Evolutionary conservation across 2,329 filamentous ascomycete genomes (phyloP).

Genomic region (Diplodia intermedia): DNA sequence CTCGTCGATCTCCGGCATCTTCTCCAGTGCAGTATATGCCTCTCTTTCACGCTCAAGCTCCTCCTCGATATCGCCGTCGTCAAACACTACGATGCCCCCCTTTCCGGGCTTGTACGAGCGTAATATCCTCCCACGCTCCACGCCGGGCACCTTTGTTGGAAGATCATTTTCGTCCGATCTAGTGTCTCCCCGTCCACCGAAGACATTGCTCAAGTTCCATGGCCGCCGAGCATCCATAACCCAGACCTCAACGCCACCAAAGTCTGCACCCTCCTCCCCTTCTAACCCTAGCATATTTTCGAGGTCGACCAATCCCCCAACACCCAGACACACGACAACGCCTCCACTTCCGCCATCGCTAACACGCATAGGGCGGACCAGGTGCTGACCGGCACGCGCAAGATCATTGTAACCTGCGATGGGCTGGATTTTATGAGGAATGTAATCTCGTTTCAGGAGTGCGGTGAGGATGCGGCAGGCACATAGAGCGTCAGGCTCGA

Average conservation of each 20-base stretch:
- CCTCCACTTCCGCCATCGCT: conserved; percentile 84
- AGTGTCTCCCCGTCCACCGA: conserved; percentile 64
- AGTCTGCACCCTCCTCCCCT: conserved; percentile 69
- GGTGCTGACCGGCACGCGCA: conserved; percentile 75
- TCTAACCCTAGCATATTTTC: conserved; percentile 79
- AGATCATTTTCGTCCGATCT: conserved; percentile 39
- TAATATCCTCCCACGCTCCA: conserved; percentile 75
- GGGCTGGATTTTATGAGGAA: conserved; percentile 95
- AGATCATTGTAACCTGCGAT: conserved; percentile 92
- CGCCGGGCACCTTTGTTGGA: conserved; percentile 59
- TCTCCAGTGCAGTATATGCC: conserved; percentile 82
- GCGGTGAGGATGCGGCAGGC: conserved; percentile 92
- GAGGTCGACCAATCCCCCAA: conserved; percentile 89
- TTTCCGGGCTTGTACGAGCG: conserved; percentile 76
- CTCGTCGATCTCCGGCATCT: conserved; percentile 90
- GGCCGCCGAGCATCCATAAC: conserved; percentile 88
- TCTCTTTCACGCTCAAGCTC: conserved; percentile 76
- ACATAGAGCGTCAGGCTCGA: conserved; percentile 94
- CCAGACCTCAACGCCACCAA: conserved; percentile 93
- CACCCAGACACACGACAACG: conserved; percentile 88
- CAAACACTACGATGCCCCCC: conserved; percentile 91
- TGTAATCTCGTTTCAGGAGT: conserved; percentile 96
- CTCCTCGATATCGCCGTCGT: conserved; percentile 93
- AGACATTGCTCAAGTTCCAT: conserved; percentile 94
- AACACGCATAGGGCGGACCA: conserved; percentile 86